Base-by-base conservation (phyloP, 2,329 filamentous ascomycete species). In the Ophiocordyceps camponoti-rufipedis region DNA sequence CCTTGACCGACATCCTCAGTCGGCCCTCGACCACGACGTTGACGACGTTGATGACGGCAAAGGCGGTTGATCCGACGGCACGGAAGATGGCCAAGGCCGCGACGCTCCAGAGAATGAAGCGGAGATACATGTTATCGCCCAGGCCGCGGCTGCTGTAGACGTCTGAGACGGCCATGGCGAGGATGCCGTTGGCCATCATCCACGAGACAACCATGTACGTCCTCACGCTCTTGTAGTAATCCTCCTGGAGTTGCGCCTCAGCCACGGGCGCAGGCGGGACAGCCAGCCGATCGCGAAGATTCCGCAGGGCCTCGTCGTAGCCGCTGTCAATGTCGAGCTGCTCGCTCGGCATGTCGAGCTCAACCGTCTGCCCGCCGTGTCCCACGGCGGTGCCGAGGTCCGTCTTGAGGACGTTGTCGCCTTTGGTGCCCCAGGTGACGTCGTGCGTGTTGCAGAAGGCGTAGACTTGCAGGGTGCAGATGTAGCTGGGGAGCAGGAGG, bases 391-490 rank as follows among this genome's bases (percentile, higher is more conserved):
- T 79, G 47, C 91, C 91, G 1, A 98, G 78, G 59, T 98, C 93
- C 8, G 84, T 95, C 62, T 85, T 82, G 55, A 91, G 81, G 33
- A 94, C 79, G 62, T 98, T 98, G 71, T 98, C 91, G 47, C 91
- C 91, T 66, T 98, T 98, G 42, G 91, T 98, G 41, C 91, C 91
- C 91, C 91, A 98, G 0, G 88, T 94, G 18, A 98, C 87, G 60
- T 98, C 91, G 74, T 98, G 91, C 0, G 89, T 94, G 67, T 98
- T 98, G 70, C 91, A 96, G 64, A 98, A 98, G 41, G 91, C 91
- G 65, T 98, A 98, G 18, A 96, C 87, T 63, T 98, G 91, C 2
- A 98, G 73, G 0, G 86, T 96, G 68, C 91, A 96, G 63, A 98
- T 94, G 68, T 96, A 98, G 38, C 74, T 81, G 0, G 91, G 91